These are phyloP conservation scores for Amanita muscaria DNA, from an alignment of 768 basidiomycete genomes.

Conservation along the genomic window DNA sequence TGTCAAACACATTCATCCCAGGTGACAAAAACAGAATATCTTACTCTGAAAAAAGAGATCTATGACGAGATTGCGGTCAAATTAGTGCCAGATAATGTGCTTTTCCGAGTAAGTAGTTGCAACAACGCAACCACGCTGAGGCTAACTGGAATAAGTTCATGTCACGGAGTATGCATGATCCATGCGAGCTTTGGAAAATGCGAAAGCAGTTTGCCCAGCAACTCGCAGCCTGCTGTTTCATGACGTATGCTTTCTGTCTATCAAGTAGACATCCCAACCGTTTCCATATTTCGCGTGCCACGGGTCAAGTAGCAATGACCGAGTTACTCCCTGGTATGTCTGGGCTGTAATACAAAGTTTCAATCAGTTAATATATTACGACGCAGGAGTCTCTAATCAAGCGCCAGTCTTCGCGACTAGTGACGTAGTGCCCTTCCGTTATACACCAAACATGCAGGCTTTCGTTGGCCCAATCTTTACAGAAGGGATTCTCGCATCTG, in stretches of 20 bases:
- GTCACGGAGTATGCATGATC: slow-evolving; percentile 72
- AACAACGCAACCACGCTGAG: too few species aligned
- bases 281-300: slow-evolving; percentile 84
- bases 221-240: slow-evolving; percentile 80
- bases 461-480: slow-evolving; percentile 85
- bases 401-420: slow-evolving; percentile 62
- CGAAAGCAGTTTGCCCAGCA: slow-evolving; percentile 94
- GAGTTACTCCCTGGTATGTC: slow-evolving; percentile 77
- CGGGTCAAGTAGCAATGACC: slow-evolving; percentile 87
- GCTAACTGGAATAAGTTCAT: slow-evolving; percentile 69
- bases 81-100: slow-evolving; percentile 82
- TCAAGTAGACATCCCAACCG: slow-evolving; percentile 77
- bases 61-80: slow-evolving; percentile 83
- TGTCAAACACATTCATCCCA: slow-evolving; percentile 18
- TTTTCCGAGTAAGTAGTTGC: slow-evolving; percentile 57
- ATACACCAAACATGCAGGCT: slow-evolving; percentile 92
- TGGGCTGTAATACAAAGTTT: background rate
- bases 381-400: slow-evolving; percentile 32
- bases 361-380: background rate
- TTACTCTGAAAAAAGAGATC: slow-evolving; percentile 71
- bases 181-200: slow-evolving; percentile 91
- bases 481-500: slow-evolving; percentile 81
- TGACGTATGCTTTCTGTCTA: slow-evolving; percentile 82
- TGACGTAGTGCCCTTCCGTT: slow-evolving; percentile 93
- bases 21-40: slow-evolving; percentile 57